Evolutionary conservation across 345 rosid species (phyloP).

Genomic region (Citrus unshiu): DNA sequence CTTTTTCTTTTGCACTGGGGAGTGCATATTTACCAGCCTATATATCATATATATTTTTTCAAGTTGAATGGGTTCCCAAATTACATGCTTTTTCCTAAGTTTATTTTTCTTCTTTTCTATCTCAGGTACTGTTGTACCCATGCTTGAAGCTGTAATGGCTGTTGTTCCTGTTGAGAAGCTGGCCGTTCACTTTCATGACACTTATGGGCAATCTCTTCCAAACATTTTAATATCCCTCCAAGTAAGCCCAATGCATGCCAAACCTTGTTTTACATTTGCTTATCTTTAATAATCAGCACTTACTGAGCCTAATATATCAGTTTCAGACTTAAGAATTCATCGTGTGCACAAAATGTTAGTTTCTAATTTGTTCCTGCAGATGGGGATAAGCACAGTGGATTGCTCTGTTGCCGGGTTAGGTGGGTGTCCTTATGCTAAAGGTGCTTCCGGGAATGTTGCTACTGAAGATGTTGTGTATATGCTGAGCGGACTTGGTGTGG

Average conservation of each 20-base stretch:
- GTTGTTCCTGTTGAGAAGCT: constrained; percentile 64
- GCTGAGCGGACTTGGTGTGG: constrained; percentile 71
- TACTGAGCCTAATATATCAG: background rate
- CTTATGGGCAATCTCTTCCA: constrained; percentile 82
- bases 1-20: background rate
- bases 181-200: constrained; percentile 80
- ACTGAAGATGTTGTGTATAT: constrained; percentile 76
- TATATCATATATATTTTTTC: background rate
- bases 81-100: background rate
- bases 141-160: constrained; percentile 72
- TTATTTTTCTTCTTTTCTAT: background rate
- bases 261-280: background rate
- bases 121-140: constrained; percentile 58
- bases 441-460: constrained; percentile 77
- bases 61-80: background rate
- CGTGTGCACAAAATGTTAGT: background rate
- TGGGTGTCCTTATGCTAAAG: constrained; percentile 82
- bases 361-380: constrained; percentile 28
- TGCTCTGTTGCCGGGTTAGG: constrained; percentile 68
- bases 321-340: background rate
- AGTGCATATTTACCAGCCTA: background rate
- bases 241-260: constrained; percentile 26
- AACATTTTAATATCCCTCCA: constrained; percentile 70
- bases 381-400: constrained; percentile 72
- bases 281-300: background rate